A percentile compares a stretch with the other conserved stretches of the same genome.
These are phyloP conservation scores for Dothideomycetes sp. DNA, from an alignment of 2,329 filamentous ascomycete species.

Conservation along the genomic window DNA sequence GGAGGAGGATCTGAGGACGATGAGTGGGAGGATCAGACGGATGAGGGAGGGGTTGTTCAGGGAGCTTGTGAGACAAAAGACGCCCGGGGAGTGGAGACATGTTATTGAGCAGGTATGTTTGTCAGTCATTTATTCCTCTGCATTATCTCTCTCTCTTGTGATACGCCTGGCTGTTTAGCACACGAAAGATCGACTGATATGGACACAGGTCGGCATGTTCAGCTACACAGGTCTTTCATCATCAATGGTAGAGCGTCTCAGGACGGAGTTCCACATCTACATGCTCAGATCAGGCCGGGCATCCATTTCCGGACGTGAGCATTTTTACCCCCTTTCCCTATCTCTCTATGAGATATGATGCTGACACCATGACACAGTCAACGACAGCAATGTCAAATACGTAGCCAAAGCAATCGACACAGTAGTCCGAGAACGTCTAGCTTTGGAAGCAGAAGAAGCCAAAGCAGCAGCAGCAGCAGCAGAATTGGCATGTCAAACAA, in stretches of 20 bases:
- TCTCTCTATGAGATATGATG: background rate
- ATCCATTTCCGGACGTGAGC: conserved; percentile 23
- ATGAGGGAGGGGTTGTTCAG: conserved; percentile 68
- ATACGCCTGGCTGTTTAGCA: no score
- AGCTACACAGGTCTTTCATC: conserved; percentile 70
- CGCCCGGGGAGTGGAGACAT: conserved; percentile 82
- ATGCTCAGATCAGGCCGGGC: conserved; percentile 33
- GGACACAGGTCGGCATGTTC: conserved; percentile 74
- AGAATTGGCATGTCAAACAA: no score
- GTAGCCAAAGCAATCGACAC: background rate
- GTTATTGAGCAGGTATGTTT: conserved; percentile 34
- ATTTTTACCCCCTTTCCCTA: background rate
- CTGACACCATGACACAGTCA: background rate
- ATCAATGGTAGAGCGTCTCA: conserved; percentile 55
- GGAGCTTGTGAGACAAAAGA: conserved; percentile 68
- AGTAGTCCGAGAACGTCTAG: background rate
- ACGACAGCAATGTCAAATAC: background rate
- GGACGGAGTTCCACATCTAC: conserved; percentile 60
- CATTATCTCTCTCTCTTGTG: no score
- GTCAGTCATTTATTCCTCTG: background rate
- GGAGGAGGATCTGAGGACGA: conserved; percentile 75
- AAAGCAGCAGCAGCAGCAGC: no score
- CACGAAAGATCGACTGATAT: conserved; percentile 12
- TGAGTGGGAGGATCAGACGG: conserved; percentile 80
- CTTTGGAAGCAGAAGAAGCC: no score